Percentiles rank a stretch among this genome's conserved stretches.
phyloP scores from a whole-genome alignment of 208 protist genomes.

The Tritrichomonas foetus region DNA sequence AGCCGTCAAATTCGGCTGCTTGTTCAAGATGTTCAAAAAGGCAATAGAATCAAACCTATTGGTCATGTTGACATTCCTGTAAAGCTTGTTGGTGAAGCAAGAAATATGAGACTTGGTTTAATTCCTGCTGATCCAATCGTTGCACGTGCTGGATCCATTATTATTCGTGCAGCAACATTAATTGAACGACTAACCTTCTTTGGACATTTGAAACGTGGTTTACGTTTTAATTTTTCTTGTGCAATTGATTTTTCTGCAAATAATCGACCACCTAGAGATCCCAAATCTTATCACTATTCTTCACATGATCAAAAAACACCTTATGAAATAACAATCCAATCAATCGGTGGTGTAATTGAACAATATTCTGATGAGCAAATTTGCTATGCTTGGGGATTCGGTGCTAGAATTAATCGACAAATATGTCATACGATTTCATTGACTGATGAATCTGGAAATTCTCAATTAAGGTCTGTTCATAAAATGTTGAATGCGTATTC shows the following conservation, averaged over 20 bases:
- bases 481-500: neutral
- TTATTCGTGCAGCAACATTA: neutral
- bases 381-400: neutral
- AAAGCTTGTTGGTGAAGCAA: neutral
- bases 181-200: constrained; percentile 13
- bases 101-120: neutral
- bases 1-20: neutral
- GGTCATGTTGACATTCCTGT: neutral
- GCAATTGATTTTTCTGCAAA: neutral
- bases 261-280: neutral
- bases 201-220: neutral
- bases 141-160: neutral
- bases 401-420: neutral
- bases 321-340: neutral
- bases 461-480: neutral
- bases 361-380: neutral
- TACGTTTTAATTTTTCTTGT: constrained; percentile 5
- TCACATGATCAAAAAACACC: neutral
- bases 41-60: neutral
- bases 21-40: neutral
- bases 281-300: neutral
- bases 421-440: neutral
- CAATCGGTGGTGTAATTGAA: constrained; percentile 14
- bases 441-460: neutral
- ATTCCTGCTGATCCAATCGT: neutral